Evolutionary conservation across 148 eudicot genomes (phyloP), one percentile per base, ranked within the genome.

Genomic region (Talinum fruticosum): DNA sequence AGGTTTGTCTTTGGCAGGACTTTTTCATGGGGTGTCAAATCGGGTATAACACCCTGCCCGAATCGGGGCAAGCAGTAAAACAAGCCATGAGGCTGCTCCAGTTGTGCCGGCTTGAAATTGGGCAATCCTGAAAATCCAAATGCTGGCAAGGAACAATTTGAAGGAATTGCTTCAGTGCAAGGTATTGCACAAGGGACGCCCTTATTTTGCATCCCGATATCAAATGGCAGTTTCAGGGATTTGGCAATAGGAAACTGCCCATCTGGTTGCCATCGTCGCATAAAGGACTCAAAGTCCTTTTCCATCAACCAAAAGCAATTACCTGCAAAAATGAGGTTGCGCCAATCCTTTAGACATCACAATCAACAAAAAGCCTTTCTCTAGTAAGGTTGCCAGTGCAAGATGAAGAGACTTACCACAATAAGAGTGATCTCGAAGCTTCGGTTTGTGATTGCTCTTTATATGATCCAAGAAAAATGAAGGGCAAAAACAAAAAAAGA

Each of bases 251-350:
- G 80, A 73, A 84, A 82, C 81, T 83, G 91, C 81, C 15, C 77
- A 78, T 88, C 83, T 5, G 73, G 74, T 53, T 59, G 91, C 75
- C 78, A 81, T 79, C 76, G 84, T 49, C 38, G 86, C 73, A 82
- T 71, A 87, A 87, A 86, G 82, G 87, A 89, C 76, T 80, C 83
- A 12, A 76, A 78, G 85, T 88, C 85, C 82, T 82, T 89, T 83
- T 84, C 97, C 97, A 93, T 96, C 85, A 85, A 85, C 82, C 87
- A 73, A 74, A 75, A 76, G 78, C 79, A 89, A 87, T 73, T 76
- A 85, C 79, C 83, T 87, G 77, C 44, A 70, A 12, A 24, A 73
- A 10, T 32, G 26, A 29, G 75, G 54, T 10, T 69, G 36, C 38
- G 44, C 33, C 73, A 28, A 35, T 29, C 29, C 34, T 36, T 81